These are phyloP conservation scores for Citrus inodora DNA, from an alignment of 345 rosid genomes.

Conservation along the genomic window DNA sequence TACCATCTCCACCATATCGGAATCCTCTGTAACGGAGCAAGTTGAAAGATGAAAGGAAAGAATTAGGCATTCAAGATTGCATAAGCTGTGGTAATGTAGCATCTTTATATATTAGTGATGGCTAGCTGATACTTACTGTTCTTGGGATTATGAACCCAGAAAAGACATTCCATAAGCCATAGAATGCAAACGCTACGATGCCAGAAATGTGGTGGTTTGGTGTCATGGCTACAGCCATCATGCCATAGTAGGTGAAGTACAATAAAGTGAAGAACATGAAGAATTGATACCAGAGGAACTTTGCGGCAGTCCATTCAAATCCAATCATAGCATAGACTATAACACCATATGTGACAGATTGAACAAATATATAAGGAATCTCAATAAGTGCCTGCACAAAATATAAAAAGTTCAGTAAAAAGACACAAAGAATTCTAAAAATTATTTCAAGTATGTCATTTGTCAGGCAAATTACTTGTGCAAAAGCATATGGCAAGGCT, in stretches of 20 bases:
- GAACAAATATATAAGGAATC: conserved; percentile 36
- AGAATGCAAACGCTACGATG: conserved; percentile 35
- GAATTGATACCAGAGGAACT: conserved; percentile 47
- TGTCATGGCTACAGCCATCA: conserved; percentile 41
- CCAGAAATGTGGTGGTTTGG: conserved; percentile 40
- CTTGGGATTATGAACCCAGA: conserved; percentile 42
- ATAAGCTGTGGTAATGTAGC: not conserved
- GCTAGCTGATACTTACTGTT: conserved; percentile 21
- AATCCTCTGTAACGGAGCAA: conserved; percentile 17
- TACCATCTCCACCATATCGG: conserved; percentile 35
- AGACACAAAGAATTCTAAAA: not conserved
- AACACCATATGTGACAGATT: conserved; percentile 26
- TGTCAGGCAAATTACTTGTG: conserved; percentile 24
- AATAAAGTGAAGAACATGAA: conserved; percentile 43
- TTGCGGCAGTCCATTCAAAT: conserved; percentile 34
- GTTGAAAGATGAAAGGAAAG: not conserved
- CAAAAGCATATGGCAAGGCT: conserved; percentile 27
- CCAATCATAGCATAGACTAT: conserved; percentile 44
- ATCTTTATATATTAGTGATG: not conserved
- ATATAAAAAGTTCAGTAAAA: not conserved
- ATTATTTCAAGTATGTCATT: not conserved
- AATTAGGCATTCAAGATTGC: too few relatives aligned
- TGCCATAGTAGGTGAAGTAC: conserved; percentile 49
- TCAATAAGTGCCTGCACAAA: conserved; percentile 34
- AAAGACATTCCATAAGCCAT: conserved; percentile 39